These are phyloP conservation scores for Leishmania tropica DNA, from an alignment of 208 protist genomes.

Conservation along the genomic window DNA sequence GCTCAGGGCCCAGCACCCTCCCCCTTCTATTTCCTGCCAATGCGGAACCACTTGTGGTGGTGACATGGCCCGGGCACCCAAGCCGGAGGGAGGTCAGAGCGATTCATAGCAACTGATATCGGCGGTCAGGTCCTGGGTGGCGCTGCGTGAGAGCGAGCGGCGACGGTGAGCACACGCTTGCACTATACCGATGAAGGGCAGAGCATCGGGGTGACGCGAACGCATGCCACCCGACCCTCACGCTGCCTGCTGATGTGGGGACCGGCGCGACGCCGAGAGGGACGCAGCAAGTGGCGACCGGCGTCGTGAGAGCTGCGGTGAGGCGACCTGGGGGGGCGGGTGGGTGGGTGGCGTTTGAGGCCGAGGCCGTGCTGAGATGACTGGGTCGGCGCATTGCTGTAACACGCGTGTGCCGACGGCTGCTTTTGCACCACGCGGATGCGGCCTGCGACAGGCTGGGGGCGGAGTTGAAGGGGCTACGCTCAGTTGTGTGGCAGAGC, in stretches of 20 bases:
- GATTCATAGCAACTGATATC: background rate
- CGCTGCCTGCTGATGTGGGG: background rate
- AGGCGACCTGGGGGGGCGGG: background rate
- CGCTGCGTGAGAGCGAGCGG: background rate
- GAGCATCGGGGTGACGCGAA: background rate
- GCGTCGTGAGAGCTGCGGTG: background rate
- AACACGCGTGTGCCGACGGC: background rate
- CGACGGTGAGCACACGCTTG: background rate
- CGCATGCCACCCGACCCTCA: background rate
- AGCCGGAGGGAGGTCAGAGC: background rate
- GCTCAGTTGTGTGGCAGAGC: too few species aligned
- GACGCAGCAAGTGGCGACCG: background rate
- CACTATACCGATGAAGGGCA: background rate
- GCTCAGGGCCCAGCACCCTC: background rate
- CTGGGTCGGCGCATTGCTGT: background rate
- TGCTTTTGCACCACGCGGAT: background rate
- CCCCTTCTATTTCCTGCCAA: background rate
- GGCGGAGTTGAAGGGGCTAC: background rate
- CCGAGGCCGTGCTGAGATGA: background rate
- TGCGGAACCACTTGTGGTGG: background rate
- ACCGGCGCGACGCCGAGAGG: background rate
- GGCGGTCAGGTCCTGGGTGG: background rate
- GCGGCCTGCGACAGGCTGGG: background rate
- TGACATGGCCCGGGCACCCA: background rate
- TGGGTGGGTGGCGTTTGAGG: background rate